phyloP scores from a whole-genome alignment of 768 basidiomycete species.

The Megacollybia marginata region DNA sequence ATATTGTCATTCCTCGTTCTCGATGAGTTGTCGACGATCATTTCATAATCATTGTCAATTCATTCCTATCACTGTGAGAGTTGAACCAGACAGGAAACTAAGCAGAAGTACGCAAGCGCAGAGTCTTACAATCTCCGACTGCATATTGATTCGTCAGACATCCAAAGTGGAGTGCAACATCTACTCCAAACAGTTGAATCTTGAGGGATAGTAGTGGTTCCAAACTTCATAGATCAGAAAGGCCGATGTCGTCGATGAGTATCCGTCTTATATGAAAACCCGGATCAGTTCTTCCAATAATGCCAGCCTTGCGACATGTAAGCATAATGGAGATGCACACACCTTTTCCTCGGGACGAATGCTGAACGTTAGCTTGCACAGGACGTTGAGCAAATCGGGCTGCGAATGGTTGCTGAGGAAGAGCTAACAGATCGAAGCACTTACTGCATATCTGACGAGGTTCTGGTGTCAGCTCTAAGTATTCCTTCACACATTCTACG shows the following conservation, averaged over 20 bases:
- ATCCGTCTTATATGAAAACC: constrained; percentile 81
- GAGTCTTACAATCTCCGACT: constrained; percentile 65
- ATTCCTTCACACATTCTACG: constrained; percentile 87
- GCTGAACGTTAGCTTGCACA: constrained; percentile 73
- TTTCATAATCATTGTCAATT: too few species aligned
- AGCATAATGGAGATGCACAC: background rate
- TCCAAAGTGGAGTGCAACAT: constrained; percentile 71
- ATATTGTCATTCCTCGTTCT: too few species aligned
- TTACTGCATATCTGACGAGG: constrained; percentile 70
- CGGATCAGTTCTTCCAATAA: constrained; percentile 64
- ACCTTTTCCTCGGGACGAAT: constrained; percentile 75
- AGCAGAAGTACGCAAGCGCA: background rate
- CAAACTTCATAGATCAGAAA: constrained; percentile 76
- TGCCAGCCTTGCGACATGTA: constrained; percentile 42
- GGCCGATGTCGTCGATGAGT: constrained; percentile 71
- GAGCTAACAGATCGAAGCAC: constrained; percentile 17
- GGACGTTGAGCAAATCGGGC: constrained; percentile 82
- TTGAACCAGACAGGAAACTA: constrained; percentile 47
- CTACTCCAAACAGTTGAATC: constrained; percentile 87
- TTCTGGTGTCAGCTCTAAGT: constrained; percentile 72
- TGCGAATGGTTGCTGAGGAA: constrained; percentile 15
- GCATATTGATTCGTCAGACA: constrained; percentile 80
- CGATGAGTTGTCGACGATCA: too few species aligned
- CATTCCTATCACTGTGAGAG: too few species aligned
- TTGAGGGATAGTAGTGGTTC: constrained; percentile 76